Evolutionary conservation across 257 asterid genomes (phyloP), one percentile per base, ranked within the genome.

Genomic region (Rubia yunnanensis): DNA sequence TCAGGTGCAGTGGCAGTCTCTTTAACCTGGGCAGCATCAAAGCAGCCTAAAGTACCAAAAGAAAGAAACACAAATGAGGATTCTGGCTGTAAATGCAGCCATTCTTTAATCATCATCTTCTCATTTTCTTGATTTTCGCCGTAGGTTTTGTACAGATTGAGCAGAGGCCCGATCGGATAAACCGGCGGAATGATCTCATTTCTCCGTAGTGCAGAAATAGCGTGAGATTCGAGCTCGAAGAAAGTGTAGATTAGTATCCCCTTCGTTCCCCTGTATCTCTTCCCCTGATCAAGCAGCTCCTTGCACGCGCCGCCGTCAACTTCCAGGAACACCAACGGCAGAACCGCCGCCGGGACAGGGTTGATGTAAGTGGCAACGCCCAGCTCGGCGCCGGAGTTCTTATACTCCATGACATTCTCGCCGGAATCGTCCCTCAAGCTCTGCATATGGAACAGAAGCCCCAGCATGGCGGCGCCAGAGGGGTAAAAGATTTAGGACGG

Each of bases 101-200:
- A 80, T 63, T 44, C 50, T 14, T 77, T 64, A 36, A 72, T 36
- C 4, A 75, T 72, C 39, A 54, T 56, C 11, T 49, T 17, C 34
- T 28, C 36, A 6, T 38, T 13, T 23, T 57, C 38, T 36, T 46
- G 54, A 14, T 38, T 58, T 11, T 50, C 65, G 0, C 30, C 23
- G 24, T 64, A 28, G 15, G 23, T 58, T 14, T 18, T 30, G 41
- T n/a, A 18, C 6, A 18, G 64, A 32, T 60, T 60, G 9, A 78
- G 50, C 6, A 78, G n/a, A 0, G 86, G 86, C 7, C 83, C 79
- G 2, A 75, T 64, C 9, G 83, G 58, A 41, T 81, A 77, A 4
- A 81, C 53, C 8, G 72, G 83, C 2, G 83, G 85, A 48, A 77
- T 44, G 11, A 23, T 71, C 11, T 48, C 15, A 55, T 76, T 73